Base-by-base conservation (phyloP, 2,329 filamentous ascomycete genomes). In the Aspergillus pseudoterreus region DNA sequence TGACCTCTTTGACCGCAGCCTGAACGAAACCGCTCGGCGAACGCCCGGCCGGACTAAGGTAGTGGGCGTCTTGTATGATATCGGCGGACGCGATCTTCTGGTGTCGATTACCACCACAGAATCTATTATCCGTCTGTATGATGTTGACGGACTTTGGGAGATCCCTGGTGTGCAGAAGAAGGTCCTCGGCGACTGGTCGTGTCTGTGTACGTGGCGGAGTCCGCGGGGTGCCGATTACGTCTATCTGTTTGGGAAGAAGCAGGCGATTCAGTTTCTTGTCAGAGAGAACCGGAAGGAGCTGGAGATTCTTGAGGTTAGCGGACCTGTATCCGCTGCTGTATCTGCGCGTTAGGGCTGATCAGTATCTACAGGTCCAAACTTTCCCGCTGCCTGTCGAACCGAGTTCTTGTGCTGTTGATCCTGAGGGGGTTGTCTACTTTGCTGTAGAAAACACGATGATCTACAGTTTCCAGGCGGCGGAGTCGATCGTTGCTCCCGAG, bases 361-460 rank as follows among this genome's bases (percentile, higher is more conserved):
- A 38, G 35, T 8, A 38, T 38, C 15, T 15, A 6, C 35, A 52
- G 50, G 22, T 57, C 10, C 75, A 78, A 70, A 72, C 69, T 2
- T 77, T 78, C 50, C 55, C 66, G 0, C 64, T 71, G 0, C 67
- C 68, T 0, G 67, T 75, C 10, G 76, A 79, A 49, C 66, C 71
- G 3, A 72, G 73, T 3, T 71, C 73, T 0, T 79, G 76, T 47
- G 71, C 74, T 4, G 67, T 71, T 8, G 75, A 73, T 1, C 53
- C 63, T 1, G 61, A 65, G n/a, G 63, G 66, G 0, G 62, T 62
- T 8, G 66, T 78, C 35, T 38, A 38, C 3, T n/a, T 38, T 3
- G 35, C 35, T 2, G 35, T 14, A 17, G 35, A 38, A 11, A 11
- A 38, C 2, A 38, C 4, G 15, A 38, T 1, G 1, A 15, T 38